Percentiles rank a stretch among this genome's conserved stretches.
phyloP scores from a whole-genome alignment of 1,139 yeast species.

The Diutina siamensis region DNA sequence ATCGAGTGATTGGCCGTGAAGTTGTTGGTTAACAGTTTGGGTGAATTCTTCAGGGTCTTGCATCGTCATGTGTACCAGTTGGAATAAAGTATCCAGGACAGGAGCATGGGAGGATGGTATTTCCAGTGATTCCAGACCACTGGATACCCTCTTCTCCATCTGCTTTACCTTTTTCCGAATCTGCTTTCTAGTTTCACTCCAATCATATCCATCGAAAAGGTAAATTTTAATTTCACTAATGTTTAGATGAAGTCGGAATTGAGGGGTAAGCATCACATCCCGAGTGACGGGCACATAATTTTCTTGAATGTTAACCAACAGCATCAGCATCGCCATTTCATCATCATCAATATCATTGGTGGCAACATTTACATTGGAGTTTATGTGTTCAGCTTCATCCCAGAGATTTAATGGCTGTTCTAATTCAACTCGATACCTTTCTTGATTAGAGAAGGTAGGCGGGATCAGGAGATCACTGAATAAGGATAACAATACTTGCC shows the following conservation, averaged over 20 bases:
- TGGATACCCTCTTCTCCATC: constrained; percentile 38
- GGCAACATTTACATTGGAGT: neutral
- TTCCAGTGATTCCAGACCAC: constrained; percentile 7
- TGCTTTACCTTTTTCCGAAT: constrained; percentile 53
- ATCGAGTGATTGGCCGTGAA: neutral
- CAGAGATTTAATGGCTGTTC: constrained; percentile 4
- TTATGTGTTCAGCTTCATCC: neutral
- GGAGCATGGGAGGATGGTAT: too few relatives aligned
- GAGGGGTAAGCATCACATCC: constrained; percentile 11
- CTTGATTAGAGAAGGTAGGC: neutral
- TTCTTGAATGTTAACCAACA: constrained; percentile 1
- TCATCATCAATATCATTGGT: neutral
- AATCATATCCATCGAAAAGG: constrained; percentile 85
- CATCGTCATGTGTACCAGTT: constrained; percentile 1
- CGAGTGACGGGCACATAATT: constrained; percentile 4
- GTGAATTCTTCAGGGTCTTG: constrained; percentile 3
- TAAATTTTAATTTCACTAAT: constrained; percentile 35
- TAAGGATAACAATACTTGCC: neutral
- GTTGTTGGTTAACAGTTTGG: neutral
- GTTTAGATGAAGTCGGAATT: constrained; percentile 22
- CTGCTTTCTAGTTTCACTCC: constrained; percentile 66
- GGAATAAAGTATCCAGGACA: neutral
- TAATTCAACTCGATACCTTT: neutral
- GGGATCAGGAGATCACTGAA: constrained; percentile 1
- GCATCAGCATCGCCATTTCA: neutral